A percentile compares a stretch with the other conserved stretches of the same genome.
Evolutionary conservation across 306 rosid species (phyloP).

Genomic region (Cucurbita pepo): DNA sequence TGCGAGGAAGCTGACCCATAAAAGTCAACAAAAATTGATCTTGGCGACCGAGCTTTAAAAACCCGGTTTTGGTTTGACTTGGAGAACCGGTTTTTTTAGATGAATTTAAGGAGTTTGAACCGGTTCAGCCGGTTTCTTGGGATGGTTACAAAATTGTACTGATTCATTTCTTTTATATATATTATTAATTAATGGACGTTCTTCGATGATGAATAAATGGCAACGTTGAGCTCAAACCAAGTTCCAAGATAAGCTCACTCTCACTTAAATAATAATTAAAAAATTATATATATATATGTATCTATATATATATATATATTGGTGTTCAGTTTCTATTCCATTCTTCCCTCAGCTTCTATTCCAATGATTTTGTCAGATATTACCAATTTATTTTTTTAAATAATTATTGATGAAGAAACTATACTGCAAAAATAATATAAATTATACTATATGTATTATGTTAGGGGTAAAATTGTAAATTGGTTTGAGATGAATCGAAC

Average conservation of each 20-base stretch:
- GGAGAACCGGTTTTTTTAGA: not conserved
- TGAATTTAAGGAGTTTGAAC: conserved; percentile 1
- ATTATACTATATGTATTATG: too few relatives aligned
- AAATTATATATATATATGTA: not conserved
- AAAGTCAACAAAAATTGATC: not conserved
- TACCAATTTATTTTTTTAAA: not conserved
- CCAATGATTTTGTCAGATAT: conserved; percentile 74
- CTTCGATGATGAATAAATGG: conserved; percentile 13
- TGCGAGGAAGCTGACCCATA: conserved; percentile 12
- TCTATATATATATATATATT: too few relatives aligned
- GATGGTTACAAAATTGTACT: not conserved
- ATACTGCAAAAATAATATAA: too few relatives aligned
- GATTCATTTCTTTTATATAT: not conserved
- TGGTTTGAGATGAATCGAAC: too few relatives aligned
- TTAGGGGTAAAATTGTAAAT: too few relatives aligned
- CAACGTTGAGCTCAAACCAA: conserved; percentile 41
- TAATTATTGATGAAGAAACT: not conserved
- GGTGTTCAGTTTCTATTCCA: conserved; percentile 86
- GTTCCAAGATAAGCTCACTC: conserved; percentile 35
- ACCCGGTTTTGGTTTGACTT: not conserved
- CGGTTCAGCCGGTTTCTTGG: not conserved
- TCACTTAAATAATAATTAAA: conserved; percentile 5
- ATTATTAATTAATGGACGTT: not conserved
- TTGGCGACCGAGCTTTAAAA: not conserved
- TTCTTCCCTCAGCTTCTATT: conserved; percentile 93